Percentiles rank a stretch among this genome's conserved stretches.
phyloP scores from a whole-genome alignment of 2,329 filamentous ascomycete species.

The Mariannaea elegans region DNA sequence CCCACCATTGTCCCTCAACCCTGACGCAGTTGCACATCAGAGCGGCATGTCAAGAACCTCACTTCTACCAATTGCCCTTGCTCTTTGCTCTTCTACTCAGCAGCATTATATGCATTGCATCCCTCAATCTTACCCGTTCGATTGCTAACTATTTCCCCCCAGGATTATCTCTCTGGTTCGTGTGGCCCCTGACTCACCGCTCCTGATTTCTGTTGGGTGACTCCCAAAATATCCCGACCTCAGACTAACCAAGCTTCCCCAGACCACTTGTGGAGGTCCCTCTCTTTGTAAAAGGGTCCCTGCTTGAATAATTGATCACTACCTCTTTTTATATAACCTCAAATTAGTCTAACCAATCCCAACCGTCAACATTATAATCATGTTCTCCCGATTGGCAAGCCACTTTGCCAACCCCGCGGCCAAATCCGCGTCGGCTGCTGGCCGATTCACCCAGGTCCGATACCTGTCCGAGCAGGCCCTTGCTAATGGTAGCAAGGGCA shows the following conservation, averaged over 20 bases:
- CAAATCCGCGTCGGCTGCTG: conserved; percentile 52
- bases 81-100: conserved; percentile 9
- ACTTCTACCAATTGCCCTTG: not conserved
- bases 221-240: conserved; percentile 12
- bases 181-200: conserved; percentile 54
- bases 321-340: conserved; percentile 11
- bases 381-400: conserved; percentile 68
- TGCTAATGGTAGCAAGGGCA: conserved; percentile 74
- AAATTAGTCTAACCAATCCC: conserved; percentile 22
- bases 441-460: conserved; percentile 51
- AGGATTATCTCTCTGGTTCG: conserved; percentile 83
- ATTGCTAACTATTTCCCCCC: conserved; percentile 53
- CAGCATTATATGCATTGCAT: not conserved
- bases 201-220: conserved; percentile 25
- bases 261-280: conserved; percentile 56
- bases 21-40: conserved; percentile 1
- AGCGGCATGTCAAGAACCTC: not conserved
- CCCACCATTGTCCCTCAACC: conserved; percentile 29
- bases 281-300: conserved; percentile 41
- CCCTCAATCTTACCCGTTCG: conserved; percentile 29
- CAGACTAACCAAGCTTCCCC: conserved; percentile 29
- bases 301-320: conserved; percentile 26
- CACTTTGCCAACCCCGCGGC: conserved; percentile 63
- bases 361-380: conserved; percentile 44
- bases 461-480: conserved; percentile 51